Percentiles rank a stretch among this genome's conserved stretches.
Conservation (phyloP, 306 rosid genomes). For the Morella rubra region DNA sequence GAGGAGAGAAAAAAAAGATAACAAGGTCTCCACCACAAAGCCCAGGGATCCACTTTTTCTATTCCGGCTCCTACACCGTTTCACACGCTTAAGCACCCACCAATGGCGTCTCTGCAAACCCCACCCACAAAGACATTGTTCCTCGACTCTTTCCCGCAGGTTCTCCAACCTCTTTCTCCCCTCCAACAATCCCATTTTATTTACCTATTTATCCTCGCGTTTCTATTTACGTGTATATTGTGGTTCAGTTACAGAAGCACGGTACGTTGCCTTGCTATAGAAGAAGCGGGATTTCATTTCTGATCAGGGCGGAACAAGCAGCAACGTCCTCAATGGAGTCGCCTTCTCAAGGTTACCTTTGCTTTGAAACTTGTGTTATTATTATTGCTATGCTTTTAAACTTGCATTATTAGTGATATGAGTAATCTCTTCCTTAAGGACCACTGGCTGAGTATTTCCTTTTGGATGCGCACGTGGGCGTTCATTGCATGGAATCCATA, state of each 20-base stretch:
- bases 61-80: too few relatives aligned
- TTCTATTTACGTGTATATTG: not conserved
- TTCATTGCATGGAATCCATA: constrained; percentile 2
- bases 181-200: not conserved
- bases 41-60: not conserved
- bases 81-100: constrained; percentile 13
- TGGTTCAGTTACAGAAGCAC: constrained; percentile 45
- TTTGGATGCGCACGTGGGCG: not conserved
- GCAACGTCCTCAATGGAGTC: constrained; percentile 41
- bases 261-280: constrained; percentile 46
- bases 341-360: constrained; percentile 56
- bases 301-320: constrained; percentile 56
- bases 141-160: constrained; percentile 61
- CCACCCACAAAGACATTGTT: constrained; percentile 35
- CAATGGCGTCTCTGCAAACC: constrained; percentile 74
- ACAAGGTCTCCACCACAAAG: constrained; percentile 18
- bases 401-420: not conserved
- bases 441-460: not conserved
- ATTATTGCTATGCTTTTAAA: not conserved
- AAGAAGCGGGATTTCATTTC: constrained; percentile 53
- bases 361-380: constrained; percentile 3
- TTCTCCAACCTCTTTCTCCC: not conserved
- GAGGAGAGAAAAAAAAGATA: constrained; percentile 27
- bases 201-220: too few relatives aligned
- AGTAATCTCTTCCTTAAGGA: not conserved